Evolutionary conservation across 306 rosid genomes (phyloP), one percentile per base, ranked within the genome.

Genomic region (Boehmeria nivea): DNA sequence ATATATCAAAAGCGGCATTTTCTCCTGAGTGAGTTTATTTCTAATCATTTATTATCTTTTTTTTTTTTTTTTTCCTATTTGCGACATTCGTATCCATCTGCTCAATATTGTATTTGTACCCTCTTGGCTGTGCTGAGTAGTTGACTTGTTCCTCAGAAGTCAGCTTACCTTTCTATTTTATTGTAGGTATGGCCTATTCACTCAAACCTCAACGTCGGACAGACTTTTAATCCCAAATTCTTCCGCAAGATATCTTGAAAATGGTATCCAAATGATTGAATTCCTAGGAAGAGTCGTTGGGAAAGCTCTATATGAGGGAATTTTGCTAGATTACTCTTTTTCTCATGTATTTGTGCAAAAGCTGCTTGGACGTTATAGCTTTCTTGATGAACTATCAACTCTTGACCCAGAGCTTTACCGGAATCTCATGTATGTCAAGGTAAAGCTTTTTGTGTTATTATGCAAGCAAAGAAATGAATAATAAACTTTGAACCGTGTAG

Each of bases 211-310:
- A 58, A 78, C 84, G 65, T 83, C 94, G 20, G 94, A 85, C 54
- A 82, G 93, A 61, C 91, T 84, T 74, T 78, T 91, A 43, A 78
- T 84, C 62, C 98, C 96, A 27, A 82, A 78, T 71, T 42, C 82
- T 54, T 82, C 98, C 19, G 98, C 98, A 56, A 87, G 84, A 79
- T 78, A 72, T 72, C 71, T 87, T 61, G 96, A 84, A 49, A 91
- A 82, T 66, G 98, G 96, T 71, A 73, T 87, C 77, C 96, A 80
- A 73, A 87, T 91, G 95, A 91, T 91, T 71, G 98, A 91, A 65
- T 91, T 87, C 81, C 93, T 91, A 54, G 98, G 98, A 75, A 78
- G 96, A 78, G 83, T 91, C 52, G 98, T 91, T 42, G 98, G 96
- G 19, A 91, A 91, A 85, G 96, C 98, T 71, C 86, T 91, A 25